Conservation (phyloP, 768 basidiomycete species). For the Collybia nuda region DNA sequence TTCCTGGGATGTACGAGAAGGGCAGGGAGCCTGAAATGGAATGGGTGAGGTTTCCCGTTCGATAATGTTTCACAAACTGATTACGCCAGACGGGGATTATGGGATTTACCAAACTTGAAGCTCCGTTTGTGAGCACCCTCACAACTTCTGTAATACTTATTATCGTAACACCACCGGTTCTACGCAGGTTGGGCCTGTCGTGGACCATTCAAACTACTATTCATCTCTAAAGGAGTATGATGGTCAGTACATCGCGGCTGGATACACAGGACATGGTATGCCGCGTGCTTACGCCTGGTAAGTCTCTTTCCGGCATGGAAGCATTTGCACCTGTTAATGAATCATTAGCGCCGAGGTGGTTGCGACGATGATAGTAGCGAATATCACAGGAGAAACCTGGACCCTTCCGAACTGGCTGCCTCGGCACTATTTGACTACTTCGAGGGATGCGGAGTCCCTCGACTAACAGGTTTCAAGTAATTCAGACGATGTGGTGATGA, state of each 20-base stretch:
- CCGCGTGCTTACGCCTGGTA: slow-evolving; percentile 73
- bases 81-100: slow-evolving; percentile 73
- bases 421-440: slow-evolving; percentile 43
- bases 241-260: slow-evolving; percentile 73
- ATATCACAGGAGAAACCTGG: slow-evolving; percentile 46
- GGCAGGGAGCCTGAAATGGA: slow-evolving; percentile 65
- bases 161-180: too few species aligned
- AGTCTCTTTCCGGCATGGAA: slow-evolving; percentile 12
- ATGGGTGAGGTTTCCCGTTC: slow-evolving; percentile 54
- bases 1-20: slow-evolving; percentile 50
- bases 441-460: too few species aligned
- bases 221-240: slow-evolving; percentile 23
- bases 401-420: slow-evolving; percentile 63
- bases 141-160: too few species aligned
- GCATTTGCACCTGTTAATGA: neutral
- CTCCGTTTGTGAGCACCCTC: slow-evolving; percentile 62
- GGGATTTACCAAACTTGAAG: slow-evolving; percentile 62
- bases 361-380: slow-evolving; percentile 55
- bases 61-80: neutral
- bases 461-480: too few species aligned
- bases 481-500: too few species aligned
- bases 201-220: slow-evolving; percentile 11
- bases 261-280: slow-evolving; percentile 82
- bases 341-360: slow-evolving; percentile 57
- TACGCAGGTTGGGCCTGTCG: slow-evolving; percentile 49